phyloP scores from a whole-genome alignment of 129 eudicot genomes.

The Flaveria brownii region DNA sequence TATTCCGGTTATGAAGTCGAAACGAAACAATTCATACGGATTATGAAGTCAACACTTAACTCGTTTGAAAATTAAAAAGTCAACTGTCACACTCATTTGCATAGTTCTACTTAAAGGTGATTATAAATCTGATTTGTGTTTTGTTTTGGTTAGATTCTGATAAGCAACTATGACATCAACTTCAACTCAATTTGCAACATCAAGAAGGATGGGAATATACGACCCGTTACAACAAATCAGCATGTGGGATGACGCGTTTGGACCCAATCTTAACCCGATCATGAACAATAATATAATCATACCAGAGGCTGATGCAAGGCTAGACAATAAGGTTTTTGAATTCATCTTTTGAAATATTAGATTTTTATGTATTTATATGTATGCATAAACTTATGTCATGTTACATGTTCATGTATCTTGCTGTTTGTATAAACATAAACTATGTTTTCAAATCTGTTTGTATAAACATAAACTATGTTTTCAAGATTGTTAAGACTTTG shows the following conservation, averaged over 20 bases:
- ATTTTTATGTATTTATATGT: not conserved
- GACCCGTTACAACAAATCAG: conserved; percentile 75
- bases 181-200: conserved; percentile 66
- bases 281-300: conserved; percentile 36
- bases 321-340: conserved; percentile 55
- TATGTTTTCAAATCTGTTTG: not conserved
- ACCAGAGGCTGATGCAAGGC: conserved; percentile 40
- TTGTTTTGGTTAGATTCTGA: conserved; percentile 17
- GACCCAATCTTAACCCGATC: conserved; percentile 47
- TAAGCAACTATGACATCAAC: conserved; percentile 58
- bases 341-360: conserved; percentile 7
- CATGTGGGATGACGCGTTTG: conserved; percentile 79
- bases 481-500: not conserved
- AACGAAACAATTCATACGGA: not conserved
- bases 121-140: conserved; percentile 8
- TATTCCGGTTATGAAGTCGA: not conserved
- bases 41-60: not conserved
- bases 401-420: not conserved
- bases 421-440: conserved; percentile 10
- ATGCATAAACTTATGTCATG: not conserved
- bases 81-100: conserved; percentile 17
- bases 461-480: conserved; percentile 7
- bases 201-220: conserved; percentile 75
- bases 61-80: conserved; percentile 16
- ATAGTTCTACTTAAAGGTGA: not conserved